Base-by-base conservation (phyloP, 495 filamentous ascomycete species). In the Talaromyces ruber region DNA sequence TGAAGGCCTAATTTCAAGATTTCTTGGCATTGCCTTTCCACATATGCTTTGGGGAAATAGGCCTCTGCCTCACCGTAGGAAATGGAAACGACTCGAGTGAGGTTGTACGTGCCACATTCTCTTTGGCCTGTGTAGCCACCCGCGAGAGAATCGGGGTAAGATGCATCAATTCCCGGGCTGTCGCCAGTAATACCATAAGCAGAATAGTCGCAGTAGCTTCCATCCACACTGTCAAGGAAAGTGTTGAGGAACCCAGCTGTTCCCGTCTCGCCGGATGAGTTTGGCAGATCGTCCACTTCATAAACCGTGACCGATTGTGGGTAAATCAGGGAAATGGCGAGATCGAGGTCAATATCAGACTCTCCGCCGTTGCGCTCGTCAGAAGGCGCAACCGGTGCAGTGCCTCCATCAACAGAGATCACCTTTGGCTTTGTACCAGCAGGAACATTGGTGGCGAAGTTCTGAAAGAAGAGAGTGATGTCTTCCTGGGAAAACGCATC, bases 141-240 rank as follows among this genome's bases (percentile, higher is more conserved):
- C 1, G 64, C 43, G 59, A 72, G 69, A 53, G 70, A 70, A 62
- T 81, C 75, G 0, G 79, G 78, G 59, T 81, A 81, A 1, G 65
- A 29, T 4, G 63, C 61, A 24, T 65, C 63, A n/a, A 58, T 50
- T 22, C 45, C 59, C 3, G 63, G 63, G 34, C 62, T 53, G 39
- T 66, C 52, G 0, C 64, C 64, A 0, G 34, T 65, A 14, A 65
- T 51, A 24, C 64, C 64, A 59, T 53, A 71, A 6, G 65, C 69
- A n/a, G 60, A 64, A 59, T 64, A 66, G 29, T 45, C 61, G 32
- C 64, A 66, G 30, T 64, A 66, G 14, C 64, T 65, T 6, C 80
- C 84, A 63, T 86, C 84, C 25, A 86, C 77, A 50, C 82, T 83
- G 58, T 84, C 79, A 62, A 80, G 79, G 68, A 84, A 81, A 6